phyloP scores from a whole-genome alignment of 352 stramenopile species.

The Phytophthora chlamydospora region DNA sequence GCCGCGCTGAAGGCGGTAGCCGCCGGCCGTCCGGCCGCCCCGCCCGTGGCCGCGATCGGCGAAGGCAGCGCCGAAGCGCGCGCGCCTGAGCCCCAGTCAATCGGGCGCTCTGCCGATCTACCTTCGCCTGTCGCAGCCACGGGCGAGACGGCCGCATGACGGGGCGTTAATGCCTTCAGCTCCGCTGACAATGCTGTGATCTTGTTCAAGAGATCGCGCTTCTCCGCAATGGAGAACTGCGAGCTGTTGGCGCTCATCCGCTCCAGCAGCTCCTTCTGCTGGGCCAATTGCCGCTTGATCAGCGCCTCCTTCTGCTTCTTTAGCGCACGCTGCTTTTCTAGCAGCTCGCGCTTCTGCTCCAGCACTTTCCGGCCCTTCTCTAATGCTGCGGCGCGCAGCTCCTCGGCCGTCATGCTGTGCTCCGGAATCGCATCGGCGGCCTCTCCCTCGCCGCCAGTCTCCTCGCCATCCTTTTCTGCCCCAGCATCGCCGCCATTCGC shows the following conservation, averaged over 20 bases:
- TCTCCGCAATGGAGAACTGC: slow-evolving; percentile 72
- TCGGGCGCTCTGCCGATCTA: too few species aligned
- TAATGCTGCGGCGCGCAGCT: slow-evolving; percentile 71
- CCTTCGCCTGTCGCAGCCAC: slow-evolving; percentile 2
- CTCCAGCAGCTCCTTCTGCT: slow-evolving; percentile 85
- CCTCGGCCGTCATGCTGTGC: slow-evolving; percentile 76
- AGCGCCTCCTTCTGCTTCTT: slow-evolving; percentile 87
- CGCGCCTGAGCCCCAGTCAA: too few species aligned
- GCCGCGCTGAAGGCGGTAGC: too few species aligned
- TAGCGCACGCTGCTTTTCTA: slow-evolving; percentile 84
- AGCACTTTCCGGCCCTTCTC: slow-evolving; percentile 84
- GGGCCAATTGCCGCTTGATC: slow-evolving; percentile 79
- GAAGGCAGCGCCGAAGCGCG: too few species aligned
- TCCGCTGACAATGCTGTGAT: slow-evolving; percentile 78
- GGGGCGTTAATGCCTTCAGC: slow-evolving; percentile 63
- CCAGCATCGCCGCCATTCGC: slow-evolving; percentile 7
- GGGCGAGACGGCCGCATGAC: slow-evolving; percentile 32
- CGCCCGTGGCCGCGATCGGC: too few species aligned
- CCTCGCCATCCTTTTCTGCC: slow-evolving; percentile 23
- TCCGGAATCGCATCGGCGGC: slow-evolving; percentile 29
- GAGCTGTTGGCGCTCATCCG: slow-evolving; percentile 82
- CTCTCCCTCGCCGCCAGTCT: slow-evolving; percentile 26
- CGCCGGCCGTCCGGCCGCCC: too few species aligned
- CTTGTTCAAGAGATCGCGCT: slow-evolving; percentile 84
- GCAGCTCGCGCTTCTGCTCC: slow-evolving; percentile 86